Evolutionary conservation across 768 basidiomycete genomes (phyloP).

Genomic region (Holtermanniella nyarrowii): DNA sequence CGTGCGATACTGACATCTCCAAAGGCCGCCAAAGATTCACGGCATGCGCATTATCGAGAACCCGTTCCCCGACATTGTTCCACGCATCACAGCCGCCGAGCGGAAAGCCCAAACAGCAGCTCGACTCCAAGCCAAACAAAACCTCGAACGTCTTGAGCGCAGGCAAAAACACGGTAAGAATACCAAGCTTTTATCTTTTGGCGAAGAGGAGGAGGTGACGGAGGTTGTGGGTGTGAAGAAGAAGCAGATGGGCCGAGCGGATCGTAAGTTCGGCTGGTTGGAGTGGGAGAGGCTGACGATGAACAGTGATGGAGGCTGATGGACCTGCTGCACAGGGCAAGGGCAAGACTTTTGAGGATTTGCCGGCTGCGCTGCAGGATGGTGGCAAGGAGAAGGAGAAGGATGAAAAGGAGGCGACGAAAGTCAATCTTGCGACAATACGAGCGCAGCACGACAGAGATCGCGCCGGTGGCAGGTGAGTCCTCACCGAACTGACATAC

Average conservation of each 20-base stretch:
- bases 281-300: constrained; percentile 4
- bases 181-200: constrained; percentile 80
- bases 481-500: constrained; percentile 4
- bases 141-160: constrained; percentile 27
- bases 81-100: constrained; percentile 91
- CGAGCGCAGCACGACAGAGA: constrained; percentile 66
- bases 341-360: constrained; percentile 36
- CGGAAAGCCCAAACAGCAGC: constrained; percentile 74
- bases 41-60: constrained; percentile 77
- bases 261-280: constrained; percentile 50
- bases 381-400: constrained; percentile 10
- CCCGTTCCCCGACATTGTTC: constrained; percentile 89
- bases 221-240: constrained; percentile 55
- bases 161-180: constrained; percentile 74
- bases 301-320: constrained; percentile 42
- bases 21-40: constrained; percentile 83
- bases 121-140: constrained; percentile 26
- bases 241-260: constrained; percentile 72
- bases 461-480: constrained; percentile 55
- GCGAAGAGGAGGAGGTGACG: constrained; percentile 55
- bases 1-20: constrained; percentile 50
- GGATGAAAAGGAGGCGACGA: constrained; percentile 17
- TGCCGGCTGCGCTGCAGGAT: constrained; percentile 3
- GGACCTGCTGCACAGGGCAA: constrained; percentile 25
- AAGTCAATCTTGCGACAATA: constrained; percentile 56